Evolutionary conservation across 495 filamentous ascomycete species (phyloP), one percentile per base, ranked within the genome.

Genomic region (Rhizodiscina lignyota): DNA sequence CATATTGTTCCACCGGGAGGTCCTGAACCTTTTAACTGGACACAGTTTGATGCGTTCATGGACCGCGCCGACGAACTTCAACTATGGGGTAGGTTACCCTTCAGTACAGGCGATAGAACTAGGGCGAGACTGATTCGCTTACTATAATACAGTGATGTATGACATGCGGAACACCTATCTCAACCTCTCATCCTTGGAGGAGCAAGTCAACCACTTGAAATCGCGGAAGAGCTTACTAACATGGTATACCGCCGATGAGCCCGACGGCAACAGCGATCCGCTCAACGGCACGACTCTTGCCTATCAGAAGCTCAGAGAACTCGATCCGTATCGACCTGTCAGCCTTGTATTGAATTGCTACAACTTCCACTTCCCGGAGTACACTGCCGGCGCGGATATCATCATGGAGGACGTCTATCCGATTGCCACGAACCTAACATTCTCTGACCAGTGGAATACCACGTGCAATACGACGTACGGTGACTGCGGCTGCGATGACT

Each of bases 401-500:
- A 51, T 82, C 29, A 68, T 81, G 53, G 60, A 63, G 11, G 76
- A 81, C 43, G 62, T 67, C 0, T 82, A 83, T 45, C 76, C 77
- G 0, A 63, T 81, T 38, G 69, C 60, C 3, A 66, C 68, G 32
- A 77, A 79, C 39, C 53, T 53, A 1, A 49, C 41, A 21, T 64
- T 53, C 51, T 59, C 53, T 2, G 44, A 35, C 1, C 52, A 50
- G 18, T 70, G 61, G 35, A 32, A 58, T 62, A 67, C 65, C 46
- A 51, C 49, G 0, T 79, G 74, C 48, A 82, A 80, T 42, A 32
- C 53, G 0, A 80, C 77, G 0, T 71, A 79, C 26, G 78, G 78
- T 30, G 70, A 73, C 52, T 81, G 77, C 48, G 77, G 76, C 20
- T 82, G 78, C 52, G 77, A 83, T 45, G 68, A 75, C 48, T 83